Base-by-base conservation (phyloP, 495 filamentous ascomycete species). In the Daldinia decipiens region DNA sequence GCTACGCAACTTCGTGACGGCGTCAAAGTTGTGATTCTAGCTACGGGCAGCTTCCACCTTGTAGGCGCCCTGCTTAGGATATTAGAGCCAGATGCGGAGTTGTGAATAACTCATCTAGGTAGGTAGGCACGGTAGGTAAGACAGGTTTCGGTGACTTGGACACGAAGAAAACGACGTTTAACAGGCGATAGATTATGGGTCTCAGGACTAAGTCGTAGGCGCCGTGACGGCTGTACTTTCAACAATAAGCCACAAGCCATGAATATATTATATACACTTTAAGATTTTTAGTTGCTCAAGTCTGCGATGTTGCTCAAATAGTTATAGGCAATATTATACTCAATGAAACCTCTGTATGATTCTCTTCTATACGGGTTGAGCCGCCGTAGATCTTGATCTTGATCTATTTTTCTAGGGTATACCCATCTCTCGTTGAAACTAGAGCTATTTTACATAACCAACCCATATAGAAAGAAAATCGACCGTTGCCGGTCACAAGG, bases 31-130 rank as follows among this genome's bases (percentile, higher is more conserved):
- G 61, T 40, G 51, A 76, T 87, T 3, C 77, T 92, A 21, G 83
- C 93, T 32, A 98, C 95, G 19, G 95, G 95, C 5, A 97, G 93
- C 76, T 84, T 97, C 65, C 93, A 97, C 82, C 84, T 98, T 8
- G 92, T 97, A 1, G 94, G 95, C 4, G 91, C 91, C 0, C 82
- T 93, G 64, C 79, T 98, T 31, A 91, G 91, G 77, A 88, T 91
- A 5, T 81, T 98, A 56, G 92, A 93, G 75, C 72, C 77, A 36
- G 79, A 78, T 27, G 74, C 69, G 34, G 65, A 77, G 36, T 70
- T 73, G 59, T 73, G 15, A 31, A 11, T 43, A 0, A 38, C 3
- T 2, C 45, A 29, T 62, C 24, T 53, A 32, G 34, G 19, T 45
- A n/a, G 58, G 40, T 8, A 29, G 12, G 26, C 34, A 19, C 9